Evolutionary conservation across 1,139 yeast species (phyloP).

Genomic region (Saccharomyces hybrid): DNA sequence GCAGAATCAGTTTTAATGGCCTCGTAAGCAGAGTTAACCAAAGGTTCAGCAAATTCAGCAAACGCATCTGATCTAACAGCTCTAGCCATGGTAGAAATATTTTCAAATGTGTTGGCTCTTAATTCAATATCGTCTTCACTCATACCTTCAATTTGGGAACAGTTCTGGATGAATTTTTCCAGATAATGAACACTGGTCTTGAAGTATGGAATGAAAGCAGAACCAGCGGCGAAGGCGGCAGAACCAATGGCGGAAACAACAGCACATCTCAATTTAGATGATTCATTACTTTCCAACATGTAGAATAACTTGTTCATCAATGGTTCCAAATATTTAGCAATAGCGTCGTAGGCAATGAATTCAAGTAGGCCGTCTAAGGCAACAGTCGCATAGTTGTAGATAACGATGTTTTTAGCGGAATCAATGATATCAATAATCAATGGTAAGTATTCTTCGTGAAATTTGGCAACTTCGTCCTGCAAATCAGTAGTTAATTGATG

Average conservation of each 20-base stretch:
- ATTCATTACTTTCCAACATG: slow-evolving; percentile 60
- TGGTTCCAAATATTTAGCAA: slow-evolving; percentile 74
- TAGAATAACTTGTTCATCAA: slow-evolving; percentile 83
- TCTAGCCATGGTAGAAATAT: slow-evolving; percentile 89
- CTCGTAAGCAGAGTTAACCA: slow-evolving; percentile 80
- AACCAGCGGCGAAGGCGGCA: slow-evolving; percentile 92
- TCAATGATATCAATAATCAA: slow-evolving; percentile 82
- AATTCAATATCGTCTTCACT: slow-evolving; percentile 75
- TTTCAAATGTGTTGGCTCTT: slow-evolving; percentile 87
- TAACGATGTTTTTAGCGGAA: slow-evolving; percentile 71
- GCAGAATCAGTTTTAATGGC: slow-evolving; percentile 73
- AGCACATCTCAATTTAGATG: slow-evolving; percentile 68
- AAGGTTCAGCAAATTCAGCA: slow-evolving; percentile 77
- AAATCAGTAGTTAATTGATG: slow-evolving; percentile 74
- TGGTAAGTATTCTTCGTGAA: slow-evolving; percentile 77
- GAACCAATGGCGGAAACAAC: slow-evolving; percentile 96
- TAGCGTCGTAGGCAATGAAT: slow-evolving; percentile 81
- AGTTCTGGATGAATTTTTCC: slow-evolving; percentile 70
- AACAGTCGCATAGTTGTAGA: slow-evolving; percentile 84
- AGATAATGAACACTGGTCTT: slow-evolving; percentile 69
- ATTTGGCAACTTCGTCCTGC: slow-evolving; percentile 75
- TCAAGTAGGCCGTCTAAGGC: slow-evolving; percentile 91
- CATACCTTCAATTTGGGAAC: slow-evolving; percentile 61
- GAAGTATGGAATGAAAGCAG: slow-evolving; percentile 78
- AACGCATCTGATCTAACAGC: slow-evolving; percentile 92